Evolutionary conservation across 257 asterid genomes (phyloP), one percentile per base, ranked within the genome.

Genomic region (Nicotiana paniculata): DNA sequence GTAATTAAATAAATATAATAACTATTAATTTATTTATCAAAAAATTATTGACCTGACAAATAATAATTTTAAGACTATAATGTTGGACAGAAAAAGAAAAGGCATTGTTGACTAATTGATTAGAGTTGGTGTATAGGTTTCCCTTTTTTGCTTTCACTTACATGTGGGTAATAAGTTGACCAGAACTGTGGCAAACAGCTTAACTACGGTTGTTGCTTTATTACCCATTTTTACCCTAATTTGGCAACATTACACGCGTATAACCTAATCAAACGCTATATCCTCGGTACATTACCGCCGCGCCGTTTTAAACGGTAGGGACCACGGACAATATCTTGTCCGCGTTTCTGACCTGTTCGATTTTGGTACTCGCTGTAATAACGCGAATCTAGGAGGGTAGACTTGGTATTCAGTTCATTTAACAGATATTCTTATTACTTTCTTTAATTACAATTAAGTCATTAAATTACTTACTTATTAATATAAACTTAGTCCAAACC

Each of bases 401-500:
- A 11, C 69, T 65, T 90, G 90, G 77, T 55, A 89, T 86, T 88
- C 35, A 18, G 12, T 80, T 81, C 81, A 79, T 79, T 80, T 46
- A 87, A 84, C 77, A 74, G 75, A 74, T 81, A 80, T 39, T 62
- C 9, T 66, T 43, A 66, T 48, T 80, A 81, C 69, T 82, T 55
- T 18, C 35, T n/a, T 54, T 59, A 51, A 83, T 63, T 84, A 72
- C 62, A 64, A 76, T 80, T 83, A 84, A 30, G 55, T 39, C 46
- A 54, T 24, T 6, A 26, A 8, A 63, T 55, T 70, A 48, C 62
- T 9, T 46, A 81, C 58, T 79, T 79, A 81, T 86, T 26, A 63
- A n/a, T 26, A 81, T 70, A 88, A 63, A 63, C 77, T 83, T 87
- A 83, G 97, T 90, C 92, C 90, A 87, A 88, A 88, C 87, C 93